Conservation (phyloP, 179 eudicot species). For the Spinacia oleracea region DNA sequence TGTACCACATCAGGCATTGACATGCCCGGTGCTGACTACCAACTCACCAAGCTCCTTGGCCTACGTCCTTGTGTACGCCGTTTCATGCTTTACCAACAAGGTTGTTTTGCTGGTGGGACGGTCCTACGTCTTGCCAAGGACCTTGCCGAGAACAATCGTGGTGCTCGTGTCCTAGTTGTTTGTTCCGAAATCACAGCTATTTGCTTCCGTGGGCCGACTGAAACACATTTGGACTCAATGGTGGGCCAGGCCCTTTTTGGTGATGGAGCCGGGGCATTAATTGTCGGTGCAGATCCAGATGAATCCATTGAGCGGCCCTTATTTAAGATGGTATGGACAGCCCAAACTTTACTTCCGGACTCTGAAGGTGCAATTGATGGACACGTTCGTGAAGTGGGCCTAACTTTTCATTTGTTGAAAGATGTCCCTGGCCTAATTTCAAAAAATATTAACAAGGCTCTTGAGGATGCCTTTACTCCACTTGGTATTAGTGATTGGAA, state of each 20-base stretch:
- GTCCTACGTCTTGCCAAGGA: slow-evolving; percentile 15
- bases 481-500: slow-evolving; percentile 11
- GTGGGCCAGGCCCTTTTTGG: slow-evolving; percentile 16
- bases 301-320: slow-evolving; percentile 5
- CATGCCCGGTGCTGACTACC: slow-evolving; percentile 14
- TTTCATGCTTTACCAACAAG: slow-evolving; percentile 17
- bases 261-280: slow-evolving; percentile 5
- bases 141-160: slow-evolving; percentile 9
- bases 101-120: slow-evolving; percentile 12
- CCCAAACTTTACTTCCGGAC: slow-evolving; percentile 11
- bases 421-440: slow-evolving; percentile 13
- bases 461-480: neutral
- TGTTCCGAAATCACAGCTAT: slow-evolving; percentile 12
- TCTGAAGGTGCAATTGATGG: slow-evolving; percentile 16
- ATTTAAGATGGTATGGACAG: slow-evolving; percentile 9
- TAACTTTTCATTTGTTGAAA: slow-evolving; percentile 8
- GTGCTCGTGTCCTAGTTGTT: slow-evolving; percentile 7
- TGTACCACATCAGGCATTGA: slow-evolving; percentile 8
- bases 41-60: slow-evolving; percentile 14
- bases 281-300: slow-evolving; percentile 6
- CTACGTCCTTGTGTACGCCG: slow-evolving; percentile 6
- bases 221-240: slow-evolving; percentile 11
- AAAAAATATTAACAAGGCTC: slow-evolving; percentile 10
- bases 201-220: slow-evolving; percentile 11
- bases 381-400: slow-evolving; percentile 16